These are phyloP conservation scores for Allium fistulosum DNA, from an alignment of 106 monocot genomes.

Conservation along the genomic window DNA sequence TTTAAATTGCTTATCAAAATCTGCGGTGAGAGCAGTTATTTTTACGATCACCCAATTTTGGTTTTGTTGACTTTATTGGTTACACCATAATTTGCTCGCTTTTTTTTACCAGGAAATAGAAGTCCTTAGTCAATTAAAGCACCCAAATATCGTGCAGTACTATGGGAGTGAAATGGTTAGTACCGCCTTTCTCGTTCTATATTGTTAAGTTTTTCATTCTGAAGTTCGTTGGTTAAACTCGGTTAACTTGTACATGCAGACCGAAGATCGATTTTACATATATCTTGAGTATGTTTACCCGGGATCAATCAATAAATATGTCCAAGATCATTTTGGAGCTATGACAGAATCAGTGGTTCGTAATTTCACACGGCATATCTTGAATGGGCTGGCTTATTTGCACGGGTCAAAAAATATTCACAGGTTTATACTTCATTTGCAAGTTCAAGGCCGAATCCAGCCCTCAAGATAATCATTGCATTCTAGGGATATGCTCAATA, in stretches of 20 bases:
- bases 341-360: slow-evolving; percentile 97
- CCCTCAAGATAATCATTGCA: not conserved
- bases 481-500: not conserved
- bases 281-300: slow-evolving; percentile 90
- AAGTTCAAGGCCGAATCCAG: slow-evolving; percentile 1
- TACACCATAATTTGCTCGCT: not conserved
- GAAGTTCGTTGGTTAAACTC: slow-evolving; percentile 7
- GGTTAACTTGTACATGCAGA: slow-evolving; percentile 37
- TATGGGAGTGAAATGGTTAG: slow-evolving; percentile 90
- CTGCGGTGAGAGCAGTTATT: not conserved
- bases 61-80: not conserved
- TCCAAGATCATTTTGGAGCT: slow-evolving; percentile 65
- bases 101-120: slow-evolving; percentile 74
- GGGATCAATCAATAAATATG: slow-evolving; percentile 91
- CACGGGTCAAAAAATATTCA: slow-evolving; percentile 84
- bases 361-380: slow-evolving; percentile 95
- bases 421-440: slow-evolving; percentile 40
- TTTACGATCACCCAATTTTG: not conserved
- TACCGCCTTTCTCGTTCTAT: slow-evolving; percentile 1
- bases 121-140: slow-evolving; percentile 90
- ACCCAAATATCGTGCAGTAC: slow-evolving; percentile 93
- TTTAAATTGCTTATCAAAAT: too few relatives aligned
- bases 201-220: slow-evolving; percentile 1
- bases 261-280: slow-evolving; percentile 82
- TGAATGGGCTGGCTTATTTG: slow-evolving; percentile 78